A percentile compares a stretch with the other conserved stretches of the same genome.
These are phyloP conservation scores for Solanum boliviense DNA, from an alignment of 257 asterid genomes.

Conservation along the genomic window DNA sequence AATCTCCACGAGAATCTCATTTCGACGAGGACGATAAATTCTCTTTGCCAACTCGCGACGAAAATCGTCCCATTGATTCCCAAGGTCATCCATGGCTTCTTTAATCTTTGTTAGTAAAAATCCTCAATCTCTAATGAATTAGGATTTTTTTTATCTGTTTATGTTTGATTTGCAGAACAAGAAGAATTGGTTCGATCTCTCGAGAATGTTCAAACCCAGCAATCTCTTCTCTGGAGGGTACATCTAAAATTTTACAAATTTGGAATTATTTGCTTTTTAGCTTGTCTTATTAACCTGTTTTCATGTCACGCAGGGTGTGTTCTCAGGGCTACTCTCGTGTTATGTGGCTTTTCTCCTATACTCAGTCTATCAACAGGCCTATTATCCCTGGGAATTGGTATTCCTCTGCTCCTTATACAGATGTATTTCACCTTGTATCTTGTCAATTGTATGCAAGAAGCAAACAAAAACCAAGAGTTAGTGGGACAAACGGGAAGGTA, in stretches of 20 bases:
- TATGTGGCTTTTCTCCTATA: conserved; percentile 53
- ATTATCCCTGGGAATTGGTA: conserved; percentile 90
- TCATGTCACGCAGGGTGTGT: conserved; percentile 23
- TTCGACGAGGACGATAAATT: conserved; percentile 25
- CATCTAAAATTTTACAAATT: background rate
- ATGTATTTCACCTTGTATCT: background rate
- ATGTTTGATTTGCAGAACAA: conserved; percentile 45
- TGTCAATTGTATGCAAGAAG: background rate
- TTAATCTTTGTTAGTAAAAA: background rate
- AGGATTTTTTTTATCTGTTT: conserved; percentile 1
- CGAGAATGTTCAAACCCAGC: conserved; percentile 64
- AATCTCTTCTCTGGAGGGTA: conserved; percentile 80
- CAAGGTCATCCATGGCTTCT: conserved; percentile 26
- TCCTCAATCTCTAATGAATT: background rate
- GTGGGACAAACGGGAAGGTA: background rate
- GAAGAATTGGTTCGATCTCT: conserved; percentile 74
- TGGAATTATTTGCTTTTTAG: background rate
- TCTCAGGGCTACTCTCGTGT: conserved; percentile 50
- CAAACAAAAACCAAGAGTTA: background rate
- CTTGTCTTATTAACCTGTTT: background rate
- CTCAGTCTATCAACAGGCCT: conserved; percentile 68
- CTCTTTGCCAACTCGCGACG: conserved; percentile 79
- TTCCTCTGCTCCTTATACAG: background rate
- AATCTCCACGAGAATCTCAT: conserved; percentile 11
- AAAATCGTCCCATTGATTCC: conserved; percentile 56